Evolutionary conservation across 2,329 filamentous ascomycete genomes (phyloP).

Genomic region (Sporothrix schenckii): DNA sequence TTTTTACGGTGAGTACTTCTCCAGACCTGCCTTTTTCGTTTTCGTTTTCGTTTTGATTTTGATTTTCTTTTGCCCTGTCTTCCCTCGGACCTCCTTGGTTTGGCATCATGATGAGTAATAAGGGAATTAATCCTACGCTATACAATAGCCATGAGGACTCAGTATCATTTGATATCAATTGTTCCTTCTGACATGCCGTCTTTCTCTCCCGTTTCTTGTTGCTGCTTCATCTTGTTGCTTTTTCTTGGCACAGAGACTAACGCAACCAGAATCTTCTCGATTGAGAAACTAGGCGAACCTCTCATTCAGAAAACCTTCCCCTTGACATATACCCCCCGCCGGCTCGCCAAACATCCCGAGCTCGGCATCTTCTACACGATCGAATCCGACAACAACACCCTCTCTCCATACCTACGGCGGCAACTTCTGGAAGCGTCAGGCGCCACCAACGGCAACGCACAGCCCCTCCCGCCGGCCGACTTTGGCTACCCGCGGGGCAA

Average conservation of each 20-base stretch:
- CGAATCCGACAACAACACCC: slow-evolving; percentile 88
- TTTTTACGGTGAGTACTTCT: slow-evolving; percentile 70
- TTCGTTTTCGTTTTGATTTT: slow-evolving; percentile 38
- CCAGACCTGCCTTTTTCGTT: slow-evolving; percentile 66
- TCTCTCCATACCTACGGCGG: slow-evolving; percentile 76
- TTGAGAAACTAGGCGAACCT: slow-evolving; percentile 83
- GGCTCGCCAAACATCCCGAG: slow-evolving; percentile 84
- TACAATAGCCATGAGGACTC: slow-evolving; percentile 56
- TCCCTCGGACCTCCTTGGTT: not conserved
- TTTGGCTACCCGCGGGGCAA: slow-evolving; percentile 86
- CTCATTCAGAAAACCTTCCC: slow-evolving; percentile 84
- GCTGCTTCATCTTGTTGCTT: not conserved
- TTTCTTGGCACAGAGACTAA: slow-evolving; percentile 42
- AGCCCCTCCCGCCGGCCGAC: slow-evolving; percentile 72
- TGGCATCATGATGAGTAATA: slow-evolving; percentile 59
- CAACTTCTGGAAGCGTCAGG: slow-evolving; percentile 72
- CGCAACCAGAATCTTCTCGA: slow-evolving; percentile 74
- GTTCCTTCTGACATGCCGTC: slow-evolving; percentile 83
- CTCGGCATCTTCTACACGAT: slow-evolving; percentile 91
- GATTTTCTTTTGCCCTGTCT: slow-evolving; percentile 41
- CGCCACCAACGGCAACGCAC: slow-evolving; percentile 71
- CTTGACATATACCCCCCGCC: slow-evolving; percentile 86
- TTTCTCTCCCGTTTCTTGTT: slow-evolving; percentile 34
- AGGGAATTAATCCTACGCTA: slow-evolving; percentile 59
- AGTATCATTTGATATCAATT: slow-evolving; percentile 71